Percentiles rank a stretch among this genome's conserved stretches.
phyloP scores from a whole-genome alignment of 1,139 yeast genomes.

The Candida sp. region DNA sequence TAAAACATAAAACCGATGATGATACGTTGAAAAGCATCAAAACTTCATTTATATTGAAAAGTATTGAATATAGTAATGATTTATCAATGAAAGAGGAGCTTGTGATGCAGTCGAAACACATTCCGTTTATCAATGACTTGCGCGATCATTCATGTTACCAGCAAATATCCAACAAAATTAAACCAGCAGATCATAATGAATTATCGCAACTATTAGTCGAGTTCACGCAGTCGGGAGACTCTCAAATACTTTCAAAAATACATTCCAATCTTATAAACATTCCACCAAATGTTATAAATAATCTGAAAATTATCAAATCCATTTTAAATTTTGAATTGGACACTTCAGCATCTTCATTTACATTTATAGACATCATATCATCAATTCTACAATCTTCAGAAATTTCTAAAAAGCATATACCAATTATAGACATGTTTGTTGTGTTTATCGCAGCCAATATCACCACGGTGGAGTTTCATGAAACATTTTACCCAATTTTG shows the following conservation, averaged over 20 bases:
- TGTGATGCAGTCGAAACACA: constrained; percentile 5
- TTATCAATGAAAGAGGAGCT: constrained; percentile 4
- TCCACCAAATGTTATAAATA: constrained; percentile 4
- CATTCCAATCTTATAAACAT: not conserved
- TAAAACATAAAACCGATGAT: constrained; percentile 4
- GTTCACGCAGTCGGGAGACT: not conserved
- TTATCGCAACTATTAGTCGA: constrained; percentile 1
- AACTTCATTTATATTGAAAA: constrained; percentile 9
- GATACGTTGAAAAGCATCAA: constrained; percentile 1
- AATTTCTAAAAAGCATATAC: constrained; percentile 16
- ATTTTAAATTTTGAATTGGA: constrained; percentile 3
- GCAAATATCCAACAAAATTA: not conserved
- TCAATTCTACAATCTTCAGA: constrained; percentile 1
- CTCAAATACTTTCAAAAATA: not conserved
- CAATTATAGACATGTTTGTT: constrained; percentile 20
- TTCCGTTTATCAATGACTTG: constrained; percentile 9
- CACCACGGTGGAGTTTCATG: not conserved
- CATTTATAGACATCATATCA: constrained; percentile 1
- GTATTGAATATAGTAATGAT: constrained; percentile 8
- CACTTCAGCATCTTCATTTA: constrained; percentile 1
- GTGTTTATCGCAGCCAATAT: constrained; percentile 12
- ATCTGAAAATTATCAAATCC: constrained; percentile 3
- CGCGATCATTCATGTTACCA: constrained; percentile 1
- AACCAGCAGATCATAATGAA: not conserved
- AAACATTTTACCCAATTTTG: constrained; percentile 5